Percentiles rank a stretch among this genome's conserved stretches.
Conservation (phyloP, 2,329 filamentous ascomycete species). For the Penicillium italicum region DNA sequence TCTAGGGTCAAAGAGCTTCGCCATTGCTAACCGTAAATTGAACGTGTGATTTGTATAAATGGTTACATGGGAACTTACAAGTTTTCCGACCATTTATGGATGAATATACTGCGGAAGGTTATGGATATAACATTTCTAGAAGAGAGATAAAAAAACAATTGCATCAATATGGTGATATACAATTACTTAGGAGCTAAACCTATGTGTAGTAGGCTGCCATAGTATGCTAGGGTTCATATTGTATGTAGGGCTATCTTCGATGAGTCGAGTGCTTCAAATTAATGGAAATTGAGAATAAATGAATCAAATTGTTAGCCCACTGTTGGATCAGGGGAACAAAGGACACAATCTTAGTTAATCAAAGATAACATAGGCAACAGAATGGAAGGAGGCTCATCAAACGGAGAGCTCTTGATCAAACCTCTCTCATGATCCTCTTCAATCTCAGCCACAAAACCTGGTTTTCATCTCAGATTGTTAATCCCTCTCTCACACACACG, state of each 20-base stretch:
- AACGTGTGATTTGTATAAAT: no score
- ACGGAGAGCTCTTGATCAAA: not conserved
- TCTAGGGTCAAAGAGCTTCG: not conserved
- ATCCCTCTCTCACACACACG: not conserved
- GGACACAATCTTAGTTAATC: not conserved
- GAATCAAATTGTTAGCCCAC: not conserved
- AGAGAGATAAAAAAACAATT: no score
- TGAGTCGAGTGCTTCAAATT: not conserved
- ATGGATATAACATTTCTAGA: no score
- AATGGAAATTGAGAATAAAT: not conserved
- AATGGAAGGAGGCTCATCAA: not conserved
- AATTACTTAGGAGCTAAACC: no score
- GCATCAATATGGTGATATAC: no score
- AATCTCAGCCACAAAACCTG: not conserved
- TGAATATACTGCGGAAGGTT: no score
- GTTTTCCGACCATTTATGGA: no score
- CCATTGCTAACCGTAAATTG: no score
- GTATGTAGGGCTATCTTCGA: not conserved
- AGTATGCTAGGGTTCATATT: no score
- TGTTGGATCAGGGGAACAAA: not conserved
- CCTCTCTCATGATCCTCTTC: not conserved
- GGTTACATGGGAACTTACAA: no score
- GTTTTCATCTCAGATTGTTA: not conserved
- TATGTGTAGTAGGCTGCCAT: no score
- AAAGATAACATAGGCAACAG: not conserved